Evolutionary conservation across 768 basidiomycete genomes (phyloP), one percentile per base, ranked within the genome.

Genomic region (Suillus americanus): DNA sequence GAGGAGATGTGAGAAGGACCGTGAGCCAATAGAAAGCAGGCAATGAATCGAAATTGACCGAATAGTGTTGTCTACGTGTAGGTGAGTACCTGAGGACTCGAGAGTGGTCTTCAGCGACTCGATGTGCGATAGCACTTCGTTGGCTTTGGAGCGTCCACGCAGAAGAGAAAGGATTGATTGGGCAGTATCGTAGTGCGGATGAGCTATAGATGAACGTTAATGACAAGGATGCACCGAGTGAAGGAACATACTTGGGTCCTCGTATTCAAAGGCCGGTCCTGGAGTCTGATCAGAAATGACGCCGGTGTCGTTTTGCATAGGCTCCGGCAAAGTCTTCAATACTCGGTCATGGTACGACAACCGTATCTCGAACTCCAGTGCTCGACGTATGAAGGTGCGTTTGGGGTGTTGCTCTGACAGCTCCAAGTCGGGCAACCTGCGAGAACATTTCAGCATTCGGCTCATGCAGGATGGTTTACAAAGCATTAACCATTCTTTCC

Each of bases 1-100:
- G 68, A 99, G 86, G 70, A 98, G 89, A 77, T 99, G 97, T 0
- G 96, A 98, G 82, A 99, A 98, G 3, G 96, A 97, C 18, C 97
- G 89, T 2, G 92, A 88, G 60, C 97, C 97, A 65, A 98, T 91
- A 73, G 92, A 88, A 7, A 99, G 84, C 5, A 99, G 84, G 14
- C 92, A 94, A 70, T 98, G 95, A 55, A 94, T 82, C 20, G 92
- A 83, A 68, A 99, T 90, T 35, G 91, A 89, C 28, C 93, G 88
- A 46, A 90, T 80, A 60, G 89, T 76, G 20, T 80, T 72, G 69
- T 92, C 89, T 16, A 94, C 83, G 63, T 90, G 89, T n/a, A 81
- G 5, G 66, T 79, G 70, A 9, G 76, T 79, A 40, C 81, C 83
- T 33, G 82, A 81, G 30, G 89, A 84, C 62, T 90, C 86, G 3